phyloP scores from a whole-genome alignment of 148 eudicot genomes.

The Camellia granthamiana region DNA sequence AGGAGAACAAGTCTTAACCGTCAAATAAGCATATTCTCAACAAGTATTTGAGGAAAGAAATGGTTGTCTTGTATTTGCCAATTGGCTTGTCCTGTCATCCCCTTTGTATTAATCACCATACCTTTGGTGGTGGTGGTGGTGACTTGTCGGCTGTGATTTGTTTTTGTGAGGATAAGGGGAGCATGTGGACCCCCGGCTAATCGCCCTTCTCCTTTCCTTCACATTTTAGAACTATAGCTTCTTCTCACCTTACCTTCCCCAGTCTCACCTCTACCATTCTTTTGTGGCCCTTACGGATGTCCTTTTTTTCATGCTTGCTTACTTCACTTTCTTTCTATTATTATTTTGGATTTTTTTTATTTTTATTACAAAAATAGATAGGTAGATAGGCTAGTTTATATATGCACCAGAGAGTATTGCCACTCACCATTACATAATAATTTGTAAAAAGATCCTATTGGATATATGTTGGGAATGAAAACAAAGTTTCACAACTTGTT shows the following conservation, averaged over 20 bases:
- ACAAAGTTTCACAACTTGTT: too few species aligned
- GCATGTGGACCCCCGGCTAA: constrained; percentile 17
- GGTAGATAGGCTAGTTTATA: too few species aligned
- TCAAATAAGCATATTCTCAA: constrained; percentile 30
- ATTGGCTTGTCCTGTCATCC: background rate
- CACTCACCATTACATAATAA: too few species aligned
- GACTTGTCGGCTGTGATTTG: too few species aligned
- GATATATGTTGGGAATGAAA: too few species aligned
- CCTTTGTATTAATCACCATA: constrained; percentile 6
- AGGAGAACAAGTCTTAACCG: constrained; percentile 20
- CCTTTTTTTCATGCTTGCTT: background rate
- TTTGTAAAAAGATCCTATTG: too few species aligned
- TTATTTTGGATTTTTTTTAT: too few species aligned
- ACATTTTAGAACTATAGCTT: too few species aligned
- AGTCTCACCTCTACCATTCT: background rate
- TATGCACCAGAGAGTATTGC: too few species aligned
- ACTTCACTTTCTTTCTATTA: background rate
- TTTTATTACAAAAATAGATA: too few species aligned
- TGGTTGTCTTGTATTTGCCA: constrained; percentile 3
- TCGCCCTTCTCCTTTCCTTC: background rate
- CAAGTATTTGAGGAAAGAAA: constrained; percentile 1
- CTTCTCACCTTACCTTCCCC: background rate
- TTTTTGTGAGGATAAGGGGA: constrained; percentile 19
- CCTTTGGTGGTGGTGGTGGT: constrained; percentile 25
- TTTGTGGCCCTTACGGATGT: background rate